Evolutionary conservation across 441 rosid species (phyloP).

Genomic region (Erysimum cheiri): DNA sequence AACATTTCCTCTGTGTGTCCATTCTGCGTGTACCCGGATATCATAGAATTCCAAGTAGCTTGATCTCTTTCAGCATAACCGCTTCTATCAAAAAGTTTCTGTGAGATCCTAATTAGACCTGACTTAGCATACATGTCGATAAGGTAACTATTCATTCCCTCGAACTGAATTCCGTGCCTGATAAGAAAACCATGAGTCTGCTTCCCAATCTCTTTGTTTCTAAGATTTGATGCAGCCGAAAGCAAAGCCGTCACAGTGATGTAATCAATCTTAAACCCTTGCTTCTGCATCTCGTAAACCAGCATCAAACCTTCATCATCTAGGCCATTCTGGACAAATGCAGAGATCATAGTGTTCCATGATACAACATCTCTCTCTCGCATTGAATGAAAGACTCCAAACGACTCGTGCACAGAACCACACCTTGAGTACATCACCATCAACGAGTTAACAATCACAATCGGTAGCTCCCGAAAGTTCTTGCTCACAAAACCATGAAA

Average conservation of each 20-base stretch:
- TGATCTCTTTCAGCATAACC: conserved; percentile 55
- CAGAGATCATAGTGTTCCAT: conserved; percentile 88
- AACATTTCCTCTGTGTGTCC: conserved; percentile 65
- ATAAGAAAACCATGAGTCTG: conserved; percentile 83
- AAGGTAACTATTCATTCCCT: conserved; percentile 82
- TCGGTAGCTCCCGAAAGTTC: conserved; percentile 53
- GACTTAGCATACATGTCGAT: conserved; percentile 89
- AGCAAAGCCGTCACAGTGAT: conserved; percentile 80
- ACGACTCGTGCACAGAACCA: conserved; percentile 61
- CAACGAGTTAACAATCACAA: conserved; percentile 64
- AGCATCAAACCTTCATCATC: conserved; percentile 88
- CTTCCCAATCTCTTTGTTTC: conserved; percentile 68
- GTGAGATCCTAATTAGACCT: conserved; percentile 62
- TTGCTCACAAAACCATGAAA: conserved; percentile 73
- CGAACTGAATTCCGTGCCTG: conserved; percentile 63
- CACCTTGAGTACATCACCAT: conserved; percentile 86
- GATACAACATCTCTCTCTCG: conserved; percentile 72
- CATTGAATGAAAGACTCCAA: conserved; percentile 71
- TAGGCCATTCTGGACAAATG: conserved; percentile 78
- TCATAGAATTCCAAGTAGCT: conserved; percentile 93
- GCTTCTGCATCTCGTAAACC: conserved; percentile 83
- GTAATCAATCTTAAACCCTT: conserved; percentile 62
- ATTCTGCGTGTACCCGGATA: conserved; percentile 81
- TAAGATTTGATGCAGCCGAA: conserved; percentile 87
- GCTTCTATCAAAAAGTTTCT: conserved; percentile 52